These are phyloP conservation scores for Cyberlindnera samutprakarnensis DNA, from an alignment of 805 yeast species.

Conservation along the genomic window DNA sequence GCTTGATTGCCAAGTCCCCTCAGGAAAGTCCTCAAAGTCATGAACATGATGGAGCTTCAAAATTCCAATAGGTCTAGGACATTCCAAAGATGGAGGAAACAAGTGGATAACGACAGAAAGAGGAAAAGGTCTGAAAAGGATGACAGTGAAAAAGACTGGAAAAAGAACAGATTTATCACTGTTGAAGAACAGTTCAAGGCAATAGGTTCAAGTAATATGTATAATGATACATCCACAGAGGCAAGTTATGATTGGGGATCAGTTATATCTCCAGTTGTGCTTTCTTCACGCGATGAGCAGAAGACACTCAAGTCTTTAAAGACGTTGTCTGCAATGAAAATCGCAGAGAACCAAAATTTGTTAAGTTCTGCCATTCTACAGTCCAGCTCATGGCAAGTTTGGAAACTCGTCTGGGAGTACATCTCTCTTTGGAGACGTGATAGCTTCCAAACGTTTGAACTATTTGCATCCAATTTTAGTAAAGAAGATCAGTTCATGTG, in stretches of 20 bases:
- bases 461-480: conserved; percentile 22
- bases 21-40: too few relatives aligned
- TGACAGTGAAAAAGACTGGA: background rate
- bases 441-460: conserved; percentile 20
- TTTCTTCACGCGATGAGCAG: conserved; percentile 5
- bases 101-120: background rate
- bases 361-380: conserved; percentile 19
- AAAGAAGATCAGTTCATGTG: conserved; percentile 11
- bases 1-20: too few relatives aligned
- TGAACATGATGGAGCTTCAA: too few relatives aligned
- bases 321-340: conserved; percentile 16
- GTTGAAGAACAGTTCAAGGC: conserved; percentile 12
- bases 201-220: conserved; percentile 15
- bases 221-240: conserved; percentile 12
- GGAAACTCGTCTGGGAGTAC: conserved; percentile 28
- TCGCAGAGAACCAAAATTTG: conserved; percentile 20
- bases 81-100: conserved; percentile 2
- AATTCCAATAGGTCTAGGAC: too few relatives aligned
- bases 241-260: conserved; percentile 15
- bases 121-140: conserved; percentile 1
- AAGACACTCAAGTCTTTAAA: conserved; percentile 16
- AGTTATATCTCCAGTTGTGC: conserved; percentile 5
- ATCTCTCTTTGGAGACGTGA: conserved; percentile 25
- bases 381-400: conserved; percentile 18
- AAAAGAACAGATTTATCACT: background rate